Conservation (phyloP, 177 flowering plant genomes). For the Vitis hybrid region DNA sequence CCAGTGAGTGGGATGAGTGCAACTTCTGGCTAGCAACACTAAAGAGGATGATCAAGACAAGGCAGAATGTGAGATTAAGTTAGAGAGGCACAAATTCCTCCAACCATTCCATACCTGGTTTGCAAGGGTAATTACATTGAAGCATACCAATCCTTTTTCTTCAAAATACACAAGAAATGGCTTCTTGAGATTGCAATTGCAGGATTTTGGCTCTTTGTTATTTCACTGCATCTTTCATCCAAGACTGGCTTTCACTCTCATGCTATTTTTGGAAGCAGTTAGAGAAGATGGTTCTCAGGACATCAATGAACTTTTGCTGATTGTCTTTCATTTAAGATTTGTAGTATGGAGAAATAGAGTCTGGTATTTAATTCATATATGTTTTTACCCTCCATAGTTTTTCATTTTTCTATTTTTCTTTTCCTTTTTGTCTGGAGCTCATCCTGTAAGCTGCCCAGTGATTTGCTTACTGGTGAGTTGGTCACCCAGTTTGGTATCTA, state of each 20-base stretch:
- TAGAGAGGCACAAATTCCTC: conserved; percentile 10
- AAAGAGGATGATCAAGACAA: conserved; percentile 95
- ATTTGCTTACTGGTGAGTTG: neutral
- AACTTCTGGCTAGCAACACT: conserved; percentile 95
- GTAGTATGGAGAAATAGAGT: conserved; percentile 19
- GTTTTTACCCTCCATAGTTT: neutral
- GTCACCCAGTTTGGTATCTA: neutral
- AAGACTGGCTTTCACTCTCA: conserved; percentile 6
- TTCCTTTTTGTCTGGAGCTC: neutral
- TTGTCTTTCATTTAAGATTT: conserved; percentile 12
- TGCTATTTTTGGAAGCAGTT: conserved; percentile 12
- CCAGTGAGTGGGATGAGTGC: conserved; percentile 99
- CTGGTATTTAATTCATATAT: conserved; percentile 1
- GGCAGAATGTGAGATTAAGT: conserved; percentile 64
- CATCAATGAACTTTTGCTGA: neutral
- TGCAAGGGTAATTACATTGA: neutral
- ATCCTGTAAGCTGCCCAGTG: too few species aligned
- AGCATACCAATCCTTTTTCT: neutral
- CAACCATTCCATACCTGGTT: neutral
- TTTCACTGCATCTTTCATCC: neutral
- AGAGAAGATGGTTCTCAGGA: conserved; percentile 18
- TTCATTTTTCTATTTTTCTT: neutral
- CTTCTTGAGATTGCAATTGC: conserved; percentile 14
- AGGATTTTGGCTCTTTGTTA: conserved; percentile 23
- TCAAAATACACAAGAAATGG: conserved; percentile 24